phyloP scores from a whole-genome alignment of 331 rosid species.

The Malus hybrid region DNA sequence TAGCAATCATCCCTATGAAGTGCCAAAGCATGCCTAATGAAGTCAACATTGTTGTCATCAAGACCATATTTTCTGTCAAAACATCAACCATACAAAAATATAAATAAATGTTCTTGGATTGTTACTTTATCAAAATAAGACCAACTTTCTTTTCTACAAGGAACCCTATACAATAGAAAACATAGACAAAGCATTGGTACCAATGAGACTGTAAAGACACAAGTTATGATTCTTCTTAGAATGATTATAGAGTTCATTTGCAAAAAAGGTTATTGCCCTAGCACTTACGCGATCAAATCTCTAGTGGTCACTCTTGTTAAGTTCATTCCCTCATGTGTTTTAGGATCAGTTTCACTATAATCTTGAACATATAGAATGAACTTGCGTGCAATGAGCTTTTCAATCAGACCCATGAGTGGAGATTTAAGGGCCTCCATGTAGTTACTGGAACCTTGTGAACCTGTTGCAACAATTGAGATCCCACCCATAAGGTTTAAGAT shows the following conservation, averaged over 20 bases:
- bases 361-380: slow-evolving; percentile 75
- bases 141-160: not conserved
- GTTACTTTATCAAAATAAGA: not conserved
- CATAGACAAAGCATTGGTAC: not conserved
- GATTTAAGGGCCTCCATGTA: slow-evolving; percentile 68
- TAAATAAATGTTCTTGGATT: not conserved
- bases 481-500: too few species aligned
- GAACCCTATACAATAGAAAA: not conserved
- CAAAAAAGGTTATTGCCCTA: not conserved
- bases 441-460: too few species aligned
- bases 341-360: slow-evolving; percentile 56
- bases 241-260: not conserved
- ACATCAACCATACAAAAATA: slow-evolving; percentile 17
- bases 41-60: slow-evolving; percentile 70
- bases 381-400: slow-evolving; percentile 79
- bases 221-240: not conserved
- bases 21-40: slow-evolving; percentile 79
- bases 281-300: slow-evolving; percentile 60
- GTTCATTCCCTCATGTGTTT: slow-evolving; percentile 74
- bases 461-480: too few species aligned
- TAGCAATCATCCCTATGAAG: slow-evolving; percentile 80
- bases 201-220: not conserved
- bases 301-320: slow-evolving; percentile 66
- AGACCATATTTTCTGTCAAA: slow-evolving; percentile 73
- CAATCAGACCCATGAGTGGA: slow-evolving; percentile 81